These are phyloP conservation scores for Pythium aristosporum DNA, from an alignment of 352 stramenopile genomes.

Conservation along the genomic window DNA sequence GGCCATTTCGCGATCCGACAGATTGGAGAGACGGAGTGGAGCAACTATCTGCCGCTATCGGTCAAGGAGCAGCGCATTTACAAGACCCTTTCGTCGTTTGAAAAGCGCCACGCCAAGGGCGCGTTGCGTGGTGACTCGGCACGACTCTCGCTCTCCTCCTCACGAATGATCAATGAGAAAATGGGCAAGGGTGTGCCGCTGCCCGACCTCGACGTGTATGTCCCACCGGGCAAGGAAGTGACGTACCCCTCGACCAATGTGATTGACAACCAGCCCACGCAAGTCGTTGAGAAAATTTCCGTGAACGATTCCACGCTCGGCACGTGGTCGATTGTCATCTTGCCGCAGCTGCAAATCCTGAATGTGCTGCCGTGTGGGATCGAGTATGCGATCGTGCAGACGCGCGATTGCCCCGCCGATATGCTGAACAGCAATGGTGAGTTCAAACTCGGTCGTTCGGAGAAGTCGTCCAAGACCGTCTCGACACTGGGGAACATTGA, in stretches of 20 bases:
- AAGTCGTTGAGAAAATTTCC: conserved; percentile 74
- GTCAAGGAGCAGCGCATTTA: conserved; percentile 73
- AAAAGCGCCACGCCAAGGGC: conserved; percentile 69
- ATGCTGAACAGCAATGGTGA: conserved; percentile 54
- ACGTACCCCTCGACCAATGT: conserved; percentile 63
- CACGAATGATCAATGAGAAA: conserved; percentile 63
- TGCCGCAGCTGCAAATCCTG: conserved; percentile 76
- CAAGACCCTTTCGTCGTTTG: conserved; percentile 71
- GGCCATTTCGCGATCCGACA: conserved; percentile 83
- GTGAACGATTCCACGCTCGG: conserved; percentile 55
- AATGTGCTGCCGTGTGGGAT: conserved; percentile 82
- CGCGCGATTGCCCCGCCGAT: conserved; percentile 62
- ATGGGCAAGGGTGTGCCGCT: conserved; percentile 60
- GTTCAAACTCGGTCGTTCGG: conserved; percentile 40
- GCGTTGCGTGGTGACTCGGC: conserved; percentile 43
- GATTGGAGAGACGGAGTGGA: conserved; percentile 84
- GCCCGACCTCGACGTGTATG: conserved; percentile 45
- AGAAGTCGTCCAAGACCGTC: conserved; percentile 32
- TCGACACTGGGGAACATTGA: conserved; percentile 49
- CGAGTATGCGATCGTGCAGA: conserved; percentile 84
- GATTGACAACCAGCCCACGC: conserved; percentile 84
- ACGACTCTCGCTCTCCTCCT: conserved; percentile 41
- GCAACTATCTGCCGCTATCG: conserved; percentile 68
- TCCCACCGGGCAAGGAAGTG: conserved; percentile 56
- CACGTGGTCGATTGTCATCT: conserved; percentile 77